Conservation (phyloP, 2,329 filamentous ascomycete genomes). For the Colletotrichum brevisporum region DNA sequence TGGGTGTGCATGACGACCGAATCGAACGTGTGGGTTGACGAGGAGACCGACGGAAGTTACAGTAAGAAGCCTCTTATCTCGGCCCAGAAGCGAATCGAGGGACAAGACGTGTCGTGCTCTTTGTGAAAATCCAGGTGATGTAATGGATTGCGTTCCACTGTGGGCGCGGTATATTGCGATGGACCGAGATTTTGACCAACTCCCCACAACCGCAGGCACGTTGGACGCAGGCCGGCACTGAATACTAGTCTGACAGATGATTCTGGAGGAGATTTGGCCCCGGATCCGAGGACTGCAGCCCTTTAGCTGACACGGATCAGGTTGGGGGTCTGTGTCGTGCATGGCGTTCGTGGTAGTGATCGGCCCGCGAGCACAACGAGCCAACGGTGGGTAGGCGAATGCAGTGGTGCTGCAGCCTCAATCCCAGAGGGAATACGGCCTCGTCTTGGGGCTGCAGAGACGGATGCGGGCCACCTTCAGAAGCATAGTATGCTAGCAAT, state of each 20-base stretch:
- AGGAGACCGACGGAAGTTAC: slow-evolving; percentile 20
- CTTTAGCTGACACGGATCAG: slow-evolving; percentile 36
- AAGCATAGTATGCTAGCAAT: slow-evolving; percentile 3
- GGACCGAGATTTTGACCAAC: slow-evolving; percentile 6
- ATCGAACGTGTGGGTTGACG: slow-evolving; percentile 7
- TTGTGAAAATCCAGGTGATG: slow-evolving; percentile 6
- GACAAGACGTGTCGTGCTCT: not conserved
- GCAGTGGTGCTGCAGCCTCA: slow-evolving; percentile 36
- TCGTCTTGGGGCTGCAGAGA: slow-evolving; percentile 26
- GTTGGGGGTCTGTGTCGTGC: slow-evolving; percentile 37
- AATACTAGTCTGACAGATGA: not conserved
- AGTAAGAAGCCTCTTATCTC: slow-evolving; percentile 1
- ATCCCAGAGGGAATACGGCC: slow-evolving; percentile 20
- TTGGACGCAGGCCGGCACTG: slow-evolving; percentile 5
- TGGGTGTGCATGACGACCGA: slow-evolving; percentile 34
- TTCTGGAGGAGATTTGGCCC: slow-evolving; percentile 5
- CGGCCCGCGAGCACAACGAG: slow-evolving; percentile 22
- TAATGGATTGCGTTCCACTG: slow-evolving; percentile 21
- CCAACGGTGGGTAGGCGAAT: slow-evolving; percentile 32
- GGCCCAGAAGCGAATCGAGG: not conserved
- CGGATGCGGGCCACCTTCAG: not conserved
- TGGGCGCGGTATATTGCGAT: slow-evolving; percentile 33
- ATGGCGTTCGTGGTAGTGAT: slow-evolving; percentile 30
- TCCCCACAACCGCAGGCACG: slow-evolving; percentile 21
- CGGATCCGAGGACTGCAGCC: slow-evolving; percentile 1